Evolutionary conservation across 2,329 filamentous ascomycete genomes (phyloP), one percentile per base, ranked within the genome.

Genomic region (Ilyonectria robusta): DNA sequence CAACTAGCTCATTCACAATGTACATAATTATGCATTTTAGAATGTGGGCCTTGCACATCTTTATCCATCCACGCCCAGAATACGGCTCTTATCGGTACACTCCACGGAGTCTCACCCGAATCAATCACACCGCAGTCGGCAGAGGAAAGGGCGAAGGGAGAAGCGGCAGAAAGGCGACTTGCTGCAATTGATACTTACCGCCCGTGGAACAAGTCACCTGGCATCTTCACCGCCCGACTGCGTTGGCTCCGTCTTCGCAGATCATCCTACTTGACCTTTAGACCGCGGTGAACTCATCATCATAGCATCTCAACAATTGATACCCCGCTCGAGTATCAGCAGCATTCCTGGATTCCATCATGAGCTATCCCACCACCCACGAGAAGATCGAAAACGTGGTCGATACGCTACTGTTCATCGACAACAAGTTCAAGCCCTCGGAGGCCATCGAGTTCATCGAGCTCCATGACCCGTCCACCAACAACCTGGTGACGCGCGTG

Each of bases 401-500:
- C 71, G 88, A 93, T 76, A 94, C 92, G 7, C 89, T 88, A 42
- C 93, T 90, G 82, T 94, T 94, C 79, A 79, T 94, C 68, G 87
- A 94, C 84, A 94, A 94, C 81, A 81, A 91, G 75, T 93, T 94
- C 78, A 81, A 88, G 44, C 79, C 85, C 31, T 93, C 91, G 6
- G 80, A 86, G 72, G 83, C 91, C 9, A 86, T 87, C 35, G 82
- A 91, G 81, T 93, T 90, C 85, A 93, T 94, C 77, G 91, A 93
- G 70, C 84, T 94, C 70, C 84, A 93, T 81, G 92, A 94, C 78
- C 92, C 92, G 11, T 91, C 92, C n/a, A 94, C 92, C 59, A 94
- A 93, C 84, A 92, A 93, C 79, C 85, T 94, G 67, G 89, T 94
- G 64, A 94, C 92, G 2, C 87, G 92, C 44, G 91, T 94, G n/a